Evolutionary conservation across 1,284 basidiomycete species (phyloP).

Genomic region (Uromyces viciae-fabae): DNA sequence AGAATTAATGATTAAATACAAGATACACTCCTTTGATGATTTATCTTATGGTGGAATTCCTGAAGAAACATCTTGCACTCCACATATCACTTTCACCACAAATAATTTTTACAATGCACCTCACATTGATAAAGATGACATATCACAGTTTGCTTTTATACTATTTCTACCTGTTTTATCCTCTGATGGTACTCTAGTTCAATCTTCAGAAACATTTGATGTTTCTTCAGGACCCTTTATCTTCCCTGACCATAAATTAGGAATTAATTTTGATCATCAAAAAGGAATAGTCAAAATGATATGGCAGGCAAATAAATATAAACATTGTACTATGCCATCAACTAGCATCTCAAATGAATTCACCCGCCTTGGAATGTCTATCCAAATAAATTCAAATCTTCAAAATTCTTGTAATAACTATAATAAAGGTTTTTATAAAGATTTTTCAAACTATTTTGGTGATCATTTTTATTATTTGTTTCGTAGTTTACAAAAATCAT

Average conservation of each 20-base stretch:
- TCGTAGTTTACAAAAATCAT: background rate
- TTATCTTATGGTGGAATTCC: background rate
- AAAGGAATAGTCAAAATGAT: background rate
- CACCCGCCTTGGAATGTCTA: background rate
- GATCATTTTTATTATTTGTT: slow-evolving; percentile 9
- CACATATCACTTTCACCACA: background rate
- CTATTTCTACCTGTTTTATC: background rate
- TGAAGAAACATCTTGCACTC: background rate
- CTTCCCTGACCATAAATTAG: background rate
- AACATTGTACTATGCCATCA: background rate
- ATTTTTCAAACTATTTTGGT: background rate
- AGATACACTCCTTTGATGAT: background rate
- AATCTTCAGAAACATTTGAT: no score
- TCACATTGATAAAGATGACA: background rate
- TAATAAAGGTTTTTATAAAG: background rate
- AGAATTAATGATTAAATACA: background rate
- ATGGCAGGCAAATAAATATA: background rate
- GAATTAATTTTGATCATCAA: background rate
- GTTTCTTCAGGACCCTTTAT: background rate
- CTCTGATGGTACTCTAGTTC: background rate
- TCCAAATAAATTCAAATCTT: background rate
- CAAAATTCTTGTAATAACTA: background rate
- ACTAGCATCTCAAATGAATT: background rate
- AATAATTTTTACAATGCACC: background rate
- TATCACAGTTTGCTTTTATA: background rate